Base-by-base conservation (phyloP, 1,284 basidiomycete genomes). In the Stygiomarasmius scandens region DNA sequence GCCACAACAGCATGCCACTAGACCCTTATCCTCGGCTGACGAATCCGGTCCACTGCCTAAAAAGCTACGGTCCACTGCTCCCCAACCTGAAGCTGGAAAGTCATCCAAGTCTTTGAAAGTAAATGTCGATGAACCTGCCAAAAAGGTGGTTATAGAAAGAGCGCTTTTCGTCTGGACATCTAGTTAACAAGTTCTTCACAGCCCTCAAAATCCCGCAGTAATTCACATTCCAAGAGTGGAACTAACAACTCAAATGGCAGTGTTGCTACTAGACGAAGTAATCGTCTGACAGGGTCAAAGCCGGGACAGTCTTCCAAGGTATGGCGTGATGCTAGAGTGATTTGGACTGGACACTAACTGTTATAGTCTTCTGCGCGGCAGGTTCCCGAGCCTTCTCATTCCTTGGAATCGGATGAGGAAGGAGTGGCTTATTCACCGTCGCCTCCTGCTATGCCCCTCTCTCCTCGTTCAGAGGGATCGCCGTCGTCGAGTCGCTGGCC, bases 21-120 rank as follows among this genome's bases (percentile, higher is more conserved):
- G 89, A 56, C 86, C 89, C 24, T 81, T 91, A 61, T 90, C 89
- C 61, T 91, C 90, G 53, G 84, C 89, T 54, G 89, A 92, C 69
- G 90, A 92, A 75, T 79, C 81, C 56, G 90, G 89, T 46, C 90
- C 90, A 49, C 85, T 83, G 54, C 81, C 82, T 61, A 92, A 92
- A 75, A 87, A 84, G 69, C 71, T 88, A 62, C 85, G 90, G 55
- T 84, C 88, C 62, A 81, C 82, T 56, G 73, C 77, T 27, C 84
- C 81, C 61, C 85, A 85, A 66, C 78, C 79, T 58, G 80, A 81
- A 63, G 72, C 73, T 55, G 71, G 74, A 58, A 80, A 77, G 67
- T 65, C 68, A 46, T 64, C 74, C 56, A 86, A 85, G 71, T 71
- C 80, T 60, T 79, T 77, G 66, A 90, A 88, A 77, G 68, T 79